A percentile compares a stretch with the other conserved stretches of the same genome.
These are phyloP conservation scores for Nakazawaea sp. DNA, from an alignment of 805 yeast genomes.

Conservation along the genomic window DNA sequence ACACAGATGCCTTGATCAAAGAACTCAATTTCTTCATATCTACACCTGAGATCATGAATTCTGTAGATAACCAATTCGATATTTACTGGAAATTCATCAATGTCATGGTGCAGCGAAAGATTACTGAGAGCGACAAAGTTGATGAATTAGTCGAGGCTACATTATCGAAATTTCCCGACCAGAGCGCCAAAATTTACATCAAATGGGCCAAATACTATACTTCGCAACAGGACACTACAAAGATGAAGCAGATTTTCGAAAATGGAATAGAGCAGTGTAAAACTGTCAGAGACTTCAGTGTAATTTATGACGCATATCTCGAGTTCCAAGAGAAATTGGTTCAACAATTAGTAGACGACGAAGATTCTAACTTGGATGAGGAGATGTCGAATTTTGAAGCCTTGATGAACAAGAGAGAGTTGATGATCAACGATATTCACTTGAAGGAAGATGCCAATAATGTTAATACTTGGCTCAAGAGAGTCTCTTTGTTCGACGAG, in stretches of 20 bases:
- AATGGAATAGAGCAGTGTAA: conserved; percentile 37
- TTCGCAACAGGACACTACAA: conserved; percentile 25
- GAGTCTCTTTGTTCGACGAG: conserved; percentile 40
- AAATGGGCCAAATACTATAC: conserved; percentile 43
- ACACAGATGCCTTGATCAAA: conserved; percentile 13
- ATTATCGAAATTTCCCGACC: conserved; percentile 48
- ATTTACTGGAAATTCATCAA: conserved; percentile 41
- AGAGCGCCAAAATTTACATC: conserved; percentile 40
- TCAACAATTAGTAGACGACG: conserved; percentile 19
- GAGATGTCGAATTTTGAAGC: conserved; percentile 43
- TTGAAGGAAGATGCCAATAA: conserved; percentile 56
- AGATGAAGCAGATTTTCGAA: conserved; percentile 38
- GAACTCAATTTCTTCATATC: conserved; percentile 26
- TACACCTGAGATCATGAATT: conserved; percentile 26
- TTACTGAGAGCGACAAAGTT: neutral
- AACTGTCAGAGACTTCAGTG: conserved; percentile 56
- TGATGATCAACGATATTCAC: conserved; percentile 60
- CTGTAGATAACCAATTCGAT: conserved; percentile 37
- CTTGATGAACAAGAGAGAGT: conserved; percentile 48
- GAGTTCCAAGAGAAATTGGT: conserved; percentile 52
- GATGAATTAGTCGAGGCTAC: conserved; percentile 27
- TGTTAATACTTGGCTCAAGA: conserved; percentile 62
- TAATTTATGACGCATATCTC: conserved; percentile 54
- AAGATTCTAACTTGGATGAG: conserved; percentile 28
- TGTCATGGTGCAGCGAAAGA: conserved; percentile 21